Evolutionary conservation across 441 rosid genomes (phyloP).

Genomic region (Lepidium campestre): DNA sequence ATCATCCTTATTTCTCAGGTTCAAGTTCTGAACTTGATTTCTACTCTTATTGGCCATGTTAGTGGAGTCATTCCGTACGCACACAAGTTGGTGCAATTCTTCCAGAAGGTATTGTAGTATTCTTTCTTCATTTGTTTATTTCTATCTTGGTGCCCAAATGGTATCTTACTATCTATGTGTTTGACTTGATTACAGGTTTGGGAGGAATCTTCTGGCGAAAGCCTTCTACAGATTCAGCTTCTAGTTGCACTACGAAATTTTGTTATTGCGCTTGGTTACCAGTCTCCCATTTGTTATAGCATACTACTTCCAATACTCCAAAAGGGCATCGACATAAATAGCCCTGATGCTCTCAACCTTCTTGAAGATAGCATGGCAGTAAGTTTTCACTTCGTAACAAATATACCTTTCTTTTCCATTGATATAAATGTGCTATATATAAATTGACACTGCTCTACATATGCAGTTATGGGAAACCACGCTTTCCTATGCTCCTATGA

Average conservation of each 20-base stretch:
- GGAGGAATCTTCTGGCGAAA: conserved; percentile 97
- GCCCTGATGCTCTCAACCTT: conserved; percentile 94
- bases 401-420: conserved; percentile 17
- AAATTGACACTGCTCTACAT: conserved; percentile 9
- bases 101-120: conserved; percentile 60
- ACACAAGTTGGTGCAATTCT: conserved; percentile 77
- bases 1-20: conserved; percentile 48
- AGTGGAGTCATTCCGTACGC: conserved; percentile 74
- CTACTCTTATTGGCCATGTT: conserved; percentile 81
- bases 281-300: conserved; percentile 72
- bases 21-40: conserved; percentile 90
- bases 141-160: background rate
- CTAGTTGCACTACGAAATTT: conserved; percentile 89
- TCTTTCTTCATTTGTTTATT: conserved; percentile 6
- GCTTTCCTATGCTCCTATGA: conserved; percentile 81
- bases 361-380: conserved; percentile 96
- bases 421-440: conserved; percentile 12
- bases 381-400: conserved; percentile 20
- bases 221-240: conserved; percentile 97
- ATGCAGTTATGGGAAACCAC: conserved; percentile 97
- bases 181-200: conserved; percentile 49
- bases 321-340: conserved; percentile 77
- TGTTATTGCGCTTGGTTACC: conserved; percentile 87
- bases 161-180: conserved; percentile 5
- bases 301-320: conserved; percentile 83